phyloP scores from a whole-genome alignment of 768 basidiomycete genomes.

The Termitomyces sp. region DNA sequence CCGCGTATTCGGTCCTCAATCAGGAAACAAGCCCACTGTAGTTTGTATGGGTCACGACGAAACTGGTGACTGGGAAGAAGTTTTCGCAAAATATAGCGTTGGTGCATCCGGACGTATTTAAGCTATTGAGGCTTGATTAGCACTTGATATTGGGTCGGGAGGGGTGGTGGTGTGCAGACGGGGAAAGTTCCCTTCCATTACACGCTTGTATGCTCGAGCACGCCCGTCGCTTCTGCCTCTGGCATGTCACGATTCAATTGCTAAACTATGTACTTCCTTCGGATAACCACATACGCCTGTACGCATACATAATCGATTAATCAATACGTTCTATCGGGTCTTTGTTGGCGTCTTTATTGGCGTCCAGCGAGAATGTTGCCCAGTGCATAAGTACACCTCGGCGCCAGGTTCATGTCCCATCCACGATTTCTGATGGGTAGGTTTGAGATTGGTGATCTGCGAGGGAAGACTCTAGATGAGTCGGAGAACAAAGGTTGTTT shows the following conservation, averaged over 20 bases:
- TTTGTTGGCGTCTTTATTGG: no score
- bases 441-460: slow-evolving; percentile 63
- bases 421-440: slow-evolving; percentile 68
- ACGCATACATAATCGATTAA: slow-evolving; percentile 5
- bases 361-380: slow-evolving; percentile 62
- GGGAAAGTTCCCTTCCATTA: background rate
- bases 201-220: background rate
- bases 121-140: background rate
- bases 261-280: background rate
- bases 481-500: background rate
- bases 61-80: slow-evolving; percentile 57
- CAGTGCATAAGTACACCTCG: slow-evolving; percentile 67
- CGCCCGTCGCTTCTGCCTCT: background rate
- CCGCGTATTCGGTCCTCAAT: slow-evolving; percentile 65
- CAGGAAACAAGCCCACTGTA: slow-evolving; percentile 65
- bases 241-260: background rate
- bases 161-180: background rate
- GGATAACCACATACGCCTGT: slow-evolving; percentile 1
- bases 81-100: slow-evolving; percentile 68
- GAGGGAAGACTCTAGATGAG: background rate
- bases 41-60: slow-evolving; percentile 83
- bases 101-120: slow-evolving; percentile 11
- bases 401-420: slow-evolving; percentile 54
- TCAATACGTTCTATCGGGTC: slow-evolving; percentile 13
- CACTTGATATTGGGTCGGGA: background rate